Evolutionary conservation across 345 rosid genomes (phyloP), one percentile per base, ranked within the genome.

Genomic region (Linum tenue): DNA sequence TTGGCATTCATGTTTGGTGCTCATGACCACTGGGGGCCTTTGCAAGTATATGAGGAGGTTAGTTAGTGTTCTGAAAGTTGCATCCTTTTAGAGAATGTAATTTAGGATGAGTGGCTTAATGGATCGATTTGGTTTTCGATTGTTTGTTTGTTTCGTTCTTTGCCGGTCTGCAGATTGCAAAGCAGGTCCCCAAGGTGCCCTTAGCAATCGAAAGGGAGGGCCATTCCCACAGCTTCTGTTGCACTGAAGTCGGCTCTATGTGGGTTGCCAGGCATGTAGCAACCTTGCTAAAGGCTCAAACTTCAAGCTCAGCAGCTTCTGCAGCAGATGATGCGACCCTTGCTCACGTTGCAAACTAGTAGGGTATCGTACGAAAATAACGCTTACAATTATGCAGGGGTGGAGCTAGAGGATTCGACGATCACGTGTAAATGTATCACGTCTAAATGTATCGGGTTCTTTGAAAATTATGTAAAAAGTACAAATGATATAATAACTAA

Each of bases 1-100:
- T 77, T 92, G 37, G 74, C 89, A 60, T 84, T 87, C 75, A 72
- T 92, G 76, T 92, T 75, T 69, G 92, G 92, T 56, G 67, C 70
- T 39, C 88, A 85, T 70, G 98, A 87, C 76, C 96, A 89, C 69
- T 92, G 96, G 96, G 96, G 92, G 55, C 92, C 98, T 0, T 48
- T 85, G 65, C 74, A 85, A 63, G 78, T 87, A 83, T 80, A 80
- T 55, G 86, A 87, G 72, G 91, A 92, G 94, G 96, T 88, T 66
- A 73, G 66, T 57, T 16, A 57, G 36, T 37, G 60, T 7, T 12
- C 31, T 12, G 37, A 17, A 57, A 3, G 9, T 57, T 6, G 5
- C 60, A 17, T 17, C 3, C 37, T 22, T 22, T 22, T 22, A 22
- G 31, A 22, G 31, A 22, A 36, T 5, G 37, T n/a, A 57, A 8